A percentile compares a stretch with the other conserved stretches of the same genome.
Conservation (phyloP, 2,329 filamentous ascomycete species). For the Diatrype stigma region DNA sequence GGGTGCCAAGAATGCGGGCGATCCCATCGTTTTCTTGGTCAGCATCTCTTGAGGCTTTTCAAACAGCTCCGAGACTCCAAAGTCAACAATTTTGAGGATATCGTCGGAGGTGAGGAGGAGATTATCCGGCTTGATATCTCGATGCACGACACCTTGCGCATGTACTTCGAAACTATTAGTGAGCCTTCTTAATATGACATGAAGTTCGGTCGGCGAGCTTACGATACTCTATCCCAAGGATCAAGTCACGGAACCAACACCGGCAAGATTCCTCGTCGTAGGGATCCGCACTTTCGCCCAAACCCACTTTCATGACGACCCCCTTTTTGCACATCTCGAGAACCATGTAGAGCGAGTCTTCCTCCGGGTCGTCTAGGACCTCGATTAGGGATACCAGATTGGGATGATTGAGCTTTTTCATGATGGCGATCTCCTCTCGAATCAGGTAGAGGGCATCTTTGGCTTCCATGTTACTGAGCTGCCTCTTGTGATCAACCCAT, state of each 20-base stretch:
- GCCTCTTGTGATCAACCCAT: conserved; percentile 22
- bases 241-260: conserved; percentile 91
- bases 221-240: conserved; percentile 91
- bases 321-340: conserved; percentile 99
- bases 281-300: conserved; percentile 77
- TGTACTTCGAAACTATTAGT: conserved; percentile 57
- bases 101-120: conserved; percentile 85
- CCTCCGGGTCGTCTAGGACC: conserved; percentile 89
- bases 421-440: conserved; percentile 94
- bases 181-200: not conserved
- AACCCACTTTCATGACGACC: conserved; percentile 90
- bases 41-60: conserved; percentile 81
- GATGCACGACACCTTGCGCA: conserved; percentile 88
- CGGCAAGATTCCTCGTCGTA: conserved; percentile 80
- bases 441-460: conserved; percentile 76
- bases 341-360: conserved; percentile 97
- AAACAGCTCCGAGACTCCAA: conserved; percentile 99
- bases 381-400: conserved; percentile 93
- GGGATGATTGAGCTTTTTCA: conserved; percentile 95
- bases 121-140: conserved; percentile 98
- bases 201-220: conserved; percentile 31
- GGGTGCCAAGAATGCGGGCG: conserved; percentile 89
- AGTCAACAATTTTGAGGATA: conserved; percentile 95
- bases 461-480: conserved; percentile 49
- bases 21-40: conserved; percentile 89